Percentiles rank a stretch among this genome's conserved stretches.
Conservation (phyloP, 169 alveolate species). For the Plasmodium sp. region DNA sequence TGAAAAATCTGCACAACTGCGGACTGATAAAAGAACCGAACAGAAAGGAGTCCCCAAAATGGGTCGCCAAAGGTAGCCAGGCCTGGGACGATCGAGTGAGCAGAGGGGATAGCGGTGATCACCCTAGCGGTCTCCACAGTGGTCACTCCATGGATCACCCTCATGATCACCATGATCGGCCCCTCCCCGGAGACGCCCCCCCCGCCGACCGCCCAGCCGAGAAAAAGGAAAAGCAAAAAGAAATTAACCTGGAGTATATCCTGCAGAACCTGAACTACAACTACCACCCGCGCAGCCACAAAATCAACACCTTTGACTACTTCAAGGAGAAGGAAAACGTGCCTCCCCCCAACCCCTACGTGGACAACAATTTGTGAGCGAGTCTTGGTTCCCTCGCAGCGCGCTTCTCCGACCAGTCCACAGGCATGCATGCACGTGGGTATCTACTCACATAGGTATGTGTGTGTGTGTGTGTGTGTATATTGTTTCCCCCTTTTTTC, state of each 20-base stretch:
- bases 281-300: slow-evolving; percentile 57
- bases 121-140: neutral
- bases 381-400: neutral
- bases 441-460: neutral
- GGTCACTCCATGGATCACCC: neutral
- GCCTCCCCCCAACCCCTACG: slow-evolving; percentile 32
- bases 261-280: slow-evolving; percentile 42
- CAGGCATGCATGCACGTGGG: neutral
- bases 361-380: slow-evolving; percentile 23
- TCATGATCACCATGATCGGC: neutral
- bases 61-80: neutral
- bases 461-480: neutral
- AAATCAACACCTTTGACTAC: slow-evolving; percentile 59
- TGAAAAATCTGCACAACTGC: neutral
- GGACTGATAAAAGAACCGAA: neutral
- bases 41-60: neutral
- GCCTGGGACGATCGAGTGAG: neutral
- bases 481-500: neutral
- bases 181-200: neutral
- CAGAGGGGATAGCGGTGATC: neutral
- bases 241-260: slow-evolving; percentile 36
- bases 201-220: neutral
- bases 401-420: neutral
- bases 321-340: slow-evolving; percentile 70
- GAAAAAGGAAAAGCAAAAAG: slow-evolving; percentile 25